phyloP scores from a whole-genome alignment of 2,329 filamentous ascomycete genomes.

The Escovopsis sp. region DNA sequence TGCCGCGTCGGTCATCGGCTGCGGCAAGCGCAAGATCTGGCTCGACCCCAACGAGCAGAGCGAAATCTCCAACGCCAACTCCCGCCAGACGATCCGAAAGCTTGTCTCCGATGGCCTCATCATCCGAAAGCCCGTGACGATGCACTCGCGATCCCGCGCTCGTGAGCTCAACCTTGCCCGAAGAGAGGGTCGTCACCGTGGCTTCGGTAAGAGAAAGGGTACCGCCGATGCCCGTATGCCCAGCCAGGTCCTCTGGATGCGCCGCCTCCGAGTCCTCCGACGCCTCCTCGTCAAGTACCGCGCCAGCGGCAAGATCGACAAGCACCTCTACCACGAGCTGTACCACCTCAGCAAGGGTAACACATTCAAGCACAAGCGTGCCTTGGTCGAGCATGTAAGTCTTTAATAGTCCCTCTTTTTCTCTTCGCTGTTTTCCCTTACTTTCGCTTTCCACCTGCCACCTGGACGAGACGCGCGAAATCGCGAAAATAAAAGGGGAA shows the following conservation, averaged over 20 bases:
- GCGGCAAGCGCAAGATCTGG: slow-evolving; percentile 99
- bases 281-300: slow-evolving; percentile 99
- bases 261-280: slow-evolving; percentile 96
- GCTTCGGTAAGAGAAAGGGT: slow-evolving; percentile 99
- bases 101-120: slow-evolving; percentile 99
- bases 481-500: background rate
- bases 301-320: slow-evolving; percentile 99
- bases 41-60: slow-evolving; percentile 98
- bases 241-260: slow-evolving; percentile 97
- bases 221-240: slow-evolving; percentile 99
- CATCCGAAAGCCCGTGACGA: slow-evolving; percentile 99
- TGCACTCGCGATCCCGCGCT: slow-evolving; percentile 96
- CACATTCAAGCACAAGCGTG: slow-evolving; percentile 99
- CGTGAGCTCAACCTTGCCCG: slow-evolving; percentile 89
- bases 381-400: slow-evolving; percentile 99
- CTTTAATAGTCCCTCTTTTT: slow-evolving; percentile 8
- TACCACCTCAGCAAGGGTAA: slow-evolving; percentile 99
- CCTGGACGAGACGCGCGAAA: too few relatives aligned
- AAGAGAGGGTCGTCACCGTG: slow-evolving; percentile 92
- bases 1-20: slow-evolving; percentile 94
- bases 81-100: slow-evolving; percentile 98
- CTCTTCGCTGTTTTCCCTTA: background rate
- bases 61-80: slow-evolving; percentile 99
- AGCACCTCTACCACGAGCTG: slow-evolving; percentile 99
- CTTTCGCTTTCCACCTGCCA: too few relatives aligned